These are phyloP conservation scores for Talaromyces islandicus DNA, from an alignment of 2,329 filamentous ascomycete species.

Conservation along the genomic window DNA sequence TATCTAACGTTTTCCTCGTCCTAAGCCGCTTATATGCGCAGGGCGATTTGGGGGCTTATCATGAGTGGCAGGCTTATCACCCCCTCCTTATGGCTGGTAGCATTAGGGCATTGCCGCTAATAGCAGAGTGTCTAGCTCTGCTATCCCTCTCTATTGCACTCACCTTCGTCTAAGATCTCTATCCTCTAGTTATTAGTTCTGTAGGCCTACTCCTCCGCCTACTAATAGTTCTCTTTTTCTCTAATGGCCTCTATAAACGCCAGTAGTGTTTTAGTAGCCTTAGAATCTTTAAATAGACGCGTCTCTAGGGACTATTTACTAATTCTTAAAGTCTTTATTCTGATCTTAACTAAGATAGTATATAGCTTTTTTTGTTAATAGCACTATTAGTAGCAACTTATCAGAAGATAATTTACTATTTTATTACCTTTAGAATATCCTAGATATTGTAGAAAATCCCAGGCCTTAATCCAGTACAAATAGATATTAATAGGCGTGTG, in stretches of 20 bases:
- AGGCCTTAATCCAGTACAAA: background rate
- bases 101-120: background rate
- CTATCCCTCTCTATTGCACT: background rate
- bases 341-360: background rate
- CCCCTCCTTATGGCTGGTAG: background rate
- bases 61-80: background rate
- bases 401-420: background rate
- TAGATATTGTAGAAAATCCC: background rate
- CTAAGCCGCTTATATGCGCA: background rate
- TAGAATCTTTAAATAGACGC: too few species aligned
- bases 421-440: background rate
- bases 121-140: background rate
- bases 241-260: too few species aligned
- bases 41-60: background rate
- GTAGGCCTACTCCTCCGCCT: background rate
- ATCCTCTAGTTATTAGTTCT: background rate
- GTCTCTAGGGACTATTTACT: background rate
- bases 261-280: too few species aligned
- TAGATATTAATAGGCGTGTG: background rate
- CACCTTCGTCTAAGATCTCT: background rate
- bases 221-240: too few species aligned
- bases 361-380: background rate
- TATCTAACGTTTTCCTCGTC: background rate
- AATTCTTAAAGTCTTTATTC: background rate
- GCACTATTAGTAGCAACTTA: background rate